phyloP scores from a whole-genome alignment of 192 early-diverging fungal genomes.

The Backusella circina region DNA sequence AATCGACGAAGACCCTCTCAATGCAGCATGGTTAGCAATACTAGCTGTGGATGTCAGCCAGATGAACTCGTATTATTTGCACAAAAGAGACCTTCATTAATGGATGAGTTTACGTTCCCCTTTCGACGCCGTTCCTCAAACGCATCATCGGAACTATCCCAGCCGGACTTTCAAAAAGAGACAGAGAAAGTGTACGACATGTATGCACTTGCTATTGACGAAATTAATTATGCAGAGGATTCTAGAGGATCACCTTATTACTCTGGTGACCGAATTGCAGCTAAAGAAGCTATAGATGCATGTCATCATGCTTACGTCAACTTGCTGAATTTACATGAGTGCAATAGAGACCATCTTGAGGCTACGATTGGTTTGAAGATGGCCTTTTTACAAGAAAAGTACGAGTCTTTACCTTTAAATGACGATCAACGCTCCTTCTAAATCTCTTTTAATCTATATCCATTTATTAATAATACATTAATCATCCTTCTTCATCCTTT shows the following conservation, averaged over 20 bases:
- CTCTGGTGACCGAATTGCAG: slow-evolving; percentile 37
- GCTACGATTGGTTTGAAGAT: background rate
- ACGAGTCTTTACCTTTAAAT: slow-evolving; percentile 2
- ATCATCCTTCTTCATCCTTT: background rate
- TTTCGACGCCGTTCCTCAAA: slow-evolving; percentile 7
- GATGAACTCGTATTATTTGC: background rate
- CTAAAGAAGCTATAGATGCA: slow-evolving; percentile 33
- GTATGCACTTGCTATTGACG: slow-evolving; percentile 9
- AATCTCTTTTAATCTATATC: background rate
- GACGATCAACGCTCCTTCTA: slow-evolving; percentile 6
- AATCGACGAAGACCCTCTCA: slow-evolving; percentile 2
- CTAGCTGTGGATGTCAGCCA: background rate
- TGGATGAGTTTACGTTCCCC: background rate
- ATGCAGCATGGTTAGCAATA: background rate
- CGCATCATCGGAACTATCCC: background rate
- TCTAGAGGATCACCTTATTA: slow-evolving; percentile 41
- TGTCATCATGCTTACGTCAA: slow-evolving; percentile 24
- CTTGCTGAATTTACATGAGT: slow-evolving; percentile 11
- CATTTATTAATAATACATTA: background rate
- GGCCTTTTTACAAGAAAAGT: slow-evolving; percentile 6
- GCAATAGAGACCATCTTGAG: background rate
- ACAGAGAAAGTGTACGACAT: background rate
- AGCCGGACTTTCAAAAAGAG: slow-evolving; percentile 5
- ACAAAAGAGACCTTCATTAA: background rate
- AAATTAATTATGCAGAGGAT: slow-evolving; percentile 35